Base-by-base conservation (phyloP, 768 basidiomycete species). In the Leccinum fibrillosum region DNA sequence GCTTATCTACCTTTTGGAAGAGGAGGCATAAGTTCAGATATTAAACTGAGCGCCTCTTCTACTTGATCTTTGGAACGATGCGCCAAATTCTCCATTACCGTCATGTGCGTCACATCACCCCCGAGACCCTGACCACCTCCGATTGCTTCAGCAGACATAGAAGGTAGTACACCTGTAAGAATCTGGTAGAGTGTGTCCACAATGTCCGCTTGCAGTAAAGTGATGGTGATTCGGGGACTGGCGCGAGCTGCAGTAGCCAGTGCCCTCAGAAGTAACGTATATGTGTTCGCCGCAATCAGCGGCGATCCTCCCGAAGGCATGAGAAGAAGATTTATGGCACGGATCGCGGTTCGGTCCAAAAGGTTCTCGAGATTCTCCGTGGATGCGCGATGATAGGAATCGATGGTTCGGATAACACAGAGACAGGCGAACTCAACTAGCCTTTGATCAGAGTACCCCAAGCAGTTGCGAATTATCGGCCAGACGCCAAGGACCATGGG, bases 61-160 rank as follows among this genome's bases (percentile, higher is more conserved):
- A 98, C 85, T 71, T 98, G 95, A 59, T 99, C 97, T 75, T 98
- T 98, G 4, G 97, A 91, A 28, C 94, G 82, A 72, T 98, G 94
- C 1, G 94, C 94, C 48, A 99, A 77, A 71, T 96, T 98, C 75
- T 98, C 92, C 87, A 98, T 92, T 26, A 99, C 93, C 7, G 93
- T 89, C 92, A 98, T 94, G 69, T 98, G 95, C 17, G 92, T 94
- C 4, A 95, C 75, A 28, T 93, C 92, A 48, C 92, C 92, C 28
- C 91, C 90, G 1, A 94, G 75, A 11, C 91, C 92, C 72, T 94
- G 92, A 0, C 89, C 62, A 7, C 47, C 87, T 26, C 78, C 79
- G 58, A 87, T 86, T 26, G 78, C 75, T 50, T 74, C 81, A 30
- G 69, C 74, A 32, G 78, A 75, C 3, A 82, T 69, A 2, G 93